These are phyloP conservation scores for Ganoderma lucidum DNA, from an alignment of 1,284 basidiomycete genomes.

Conservation along the genomic window DNA sequence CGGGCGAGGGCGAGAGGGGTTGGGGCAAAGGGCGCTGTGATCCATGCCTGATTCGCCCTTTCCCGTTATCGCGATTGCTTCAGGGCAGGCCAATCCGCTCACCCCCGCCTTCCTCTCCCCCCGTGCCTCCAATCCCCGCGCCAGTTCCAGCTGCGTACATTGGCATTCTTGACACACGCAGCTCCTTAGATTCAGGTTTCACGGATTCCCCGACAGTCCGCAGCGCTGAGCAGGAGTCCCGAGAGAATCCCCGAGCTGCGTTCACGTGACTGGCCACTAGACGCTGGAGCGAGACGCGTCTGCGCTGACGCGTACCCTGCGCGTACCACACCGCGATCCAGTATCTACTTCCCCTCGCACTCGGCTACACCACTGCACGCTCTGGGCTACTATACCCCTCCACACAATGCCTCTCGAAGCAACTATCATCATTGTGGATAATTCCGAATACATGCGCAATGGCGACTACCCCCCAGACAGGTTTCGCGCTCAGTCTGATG, in stretches of 20 bases:
- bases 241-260: neutral
- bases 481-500: constrained; percentile 92
- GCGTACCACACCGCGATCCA: constrained; percentile 21
- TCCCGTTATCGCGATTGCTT: constrained; percentile 44
- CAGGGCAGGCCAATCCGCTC: constrained; percentile 38
- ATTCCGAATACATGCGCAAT: constrained; percentile 96
- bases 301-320: constrained; percentile 21
- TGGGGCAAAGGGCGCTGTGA: constrained; percentile 41
- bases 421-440: constrained; percentile 93
- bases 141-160: neutral
- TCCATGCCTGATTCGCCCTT: constrained; percentile 33
- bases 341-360: neutral
- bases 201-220: neutral
- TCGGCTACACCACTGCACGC: neutral
- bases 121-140: neutral
- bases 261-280: constrained; percentile 25
- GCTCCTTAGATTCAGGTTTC: neutral
- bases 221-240: neutral
- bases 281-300: constrained; percentile 30
- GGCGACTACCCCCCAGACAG: constrained; percentile 92
- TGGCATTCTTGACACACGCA: neutral
- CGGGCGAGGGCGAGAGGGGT: constrained; percentile 27
- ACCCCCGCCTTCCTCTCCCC: constrained; percentile 3
- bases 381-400: neutral
- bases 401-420: constrained; percentile 91